Evolutionary conservation across 78 protist genomes (phyloP), one percentile per base, ranked within the genome.

Genomic region (Dictyostelium firmibasis): DNA sequence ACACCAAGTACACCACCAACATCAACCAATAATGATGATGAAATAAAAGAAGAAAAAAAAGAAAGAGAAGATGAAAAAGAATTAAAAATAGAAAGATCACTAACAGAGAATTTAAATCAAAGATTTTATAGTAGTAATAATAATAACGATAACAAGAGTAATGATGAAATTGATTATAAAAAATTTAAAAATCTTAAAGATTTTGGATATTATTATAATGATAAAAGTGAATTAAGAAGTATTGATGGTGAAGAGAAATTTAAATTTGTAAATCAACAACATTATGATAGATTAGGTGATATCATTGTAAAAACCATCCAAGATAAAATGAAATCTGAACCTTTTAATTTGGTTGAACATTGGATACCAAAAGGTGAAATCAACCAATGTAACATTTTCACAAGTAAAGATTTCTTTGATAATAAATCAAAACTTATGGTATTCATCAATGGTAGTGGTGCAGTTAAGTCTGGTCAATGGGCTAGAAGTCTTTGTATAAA

Each of bases 391-490:
- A 89, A 89, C 25, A 89, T 89, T 31, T 89, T 89, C 35, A 7
- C 70, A 18, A 60, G 81, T 44, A 31, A 89, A 16, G 94, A 89
- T 47, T 89, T 89, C 36, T 62, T 81, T 29, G 33, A 38, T 1
- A 89, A 89, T 57, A 3, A 1, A 16, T 44, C 70, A 4, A 79
- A 64, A 10, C 14, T 89, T 18, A 69, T 89, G 81, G 23, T 86
- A 13, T 70, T 70, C 23, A 29, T 70, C 4, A 70, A 70, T 70
- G 77, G 77, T 70, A 81, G 87, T 81, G 94, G 94, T 20, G 67
- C 50, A 20, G 94, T 89, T 4, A 11, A 20, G n/a, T 86, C 95
- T 11, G 95, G 95, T 50, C 95, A 92, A 70, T 92, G 95, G 95
- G 95, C 95, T 41, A 13, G 95, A 41, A 33, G 67, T 8, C 31